A percentile compares a stretch with the other conserved stretches of the same genome.
phyloP scores from a whole-genome alignment of 1,284 basidiomycete genomes.

The Lentinula novae-zelandiae region DNA sequence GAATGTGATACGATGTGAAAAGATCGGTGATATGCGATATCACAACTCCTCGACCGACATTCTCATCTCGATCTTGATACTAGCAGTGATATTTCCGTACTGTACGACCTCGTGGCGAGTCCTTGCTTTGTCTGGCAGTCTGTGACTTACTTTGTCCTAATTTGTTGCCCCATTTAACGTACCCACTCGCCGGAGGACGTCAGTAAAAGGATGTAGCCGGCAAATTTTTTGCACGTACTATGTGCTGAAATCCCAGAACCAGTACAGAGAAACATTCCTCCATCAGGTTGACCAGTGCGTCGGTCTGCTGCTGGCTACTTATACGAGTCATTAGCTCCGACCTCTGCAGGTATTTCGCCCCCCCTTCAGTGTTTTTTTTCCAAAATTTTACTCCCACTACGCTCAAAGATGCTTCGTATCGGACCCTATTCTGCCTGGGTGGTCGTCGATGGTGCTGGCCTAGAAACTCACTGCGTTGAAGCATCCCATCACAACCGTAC shows the following conservation, averaged over 20 bases:
- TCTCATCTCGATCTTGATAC: not conserved
- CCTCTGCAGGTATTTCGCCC: no score
- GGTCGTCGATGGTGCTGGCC: slow-evolving; percentile 13
- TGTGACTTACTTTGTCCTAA: not conserved
- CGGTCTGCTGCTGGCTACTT: not conserved
- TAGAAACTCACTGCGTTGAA: slow-evolving; percentile 11
- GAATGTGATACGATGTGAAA: not conserved
- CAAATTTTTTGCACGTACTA: not conserved
- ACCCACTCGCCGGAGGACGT: no score
- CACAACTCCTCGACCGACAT: not conserved
- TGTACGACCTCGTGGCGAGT: not conserved
- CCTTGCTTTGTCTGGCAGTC: not conserved
- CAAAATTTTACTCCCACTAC: no score
- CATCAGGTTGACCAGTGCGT: not conserved
- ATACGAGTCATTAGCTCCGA: not conserved
- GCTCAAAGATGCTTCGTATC: not conserved
- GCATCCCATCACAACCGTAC: not conserved
- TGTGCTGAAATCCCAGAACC: no score
- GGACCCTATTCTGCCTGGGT: slow-evolving; percentile 16
- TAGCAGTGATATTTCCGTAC: not conserved
- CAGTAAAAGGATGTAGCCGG: no score
- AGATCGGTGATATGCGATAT: not conserved
- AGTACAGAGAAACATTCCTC: no score
- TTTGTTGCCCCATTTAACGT: not conserved
- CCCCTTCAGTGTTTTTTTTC: no score